A percentile compares a stretch with the other conserved stretches of the same genome.
phyloP scores from a whole-genome alignment of 1,284 basidiomycete species.

The Serendipita sp. region DNA sequence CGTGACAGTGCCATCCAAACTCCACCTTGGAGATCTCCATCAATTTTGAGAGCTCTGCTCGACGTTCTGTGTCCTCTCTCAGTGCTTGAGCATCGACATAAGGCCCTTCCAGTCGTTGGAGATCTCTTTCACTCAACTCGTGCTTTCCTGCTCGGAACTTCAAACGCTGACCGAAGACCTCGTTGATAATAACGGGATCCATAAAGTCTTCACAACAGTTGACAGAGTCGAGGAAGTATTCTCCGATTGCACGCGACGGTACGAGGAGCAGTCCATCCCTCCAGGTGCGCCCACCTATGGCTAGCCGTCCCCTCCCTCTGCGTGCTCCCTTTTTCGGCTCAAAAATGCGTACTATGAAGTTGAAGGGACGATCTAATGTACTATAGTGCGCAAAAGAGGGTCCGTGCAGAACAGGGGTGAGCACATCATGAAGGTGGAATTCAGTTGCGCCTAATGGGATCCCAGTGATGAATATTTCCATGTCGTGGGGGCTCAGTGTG shows the following conservation, averaged over 20 bases:
- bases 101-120: no score
- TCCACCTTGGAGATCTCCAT: neutral
- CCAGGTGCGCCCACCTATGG: no score
- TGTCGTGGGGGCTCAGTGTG: neutral
- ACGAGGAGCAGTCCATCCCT: no score
- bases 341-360: no score
- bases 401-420: neutral
- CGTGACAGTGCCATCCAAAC: neutral
- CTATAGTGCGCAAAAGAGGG: constrained; percentile 8
- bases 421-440: neutral
- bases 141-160: no score
- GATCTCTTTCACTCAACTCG: no score
- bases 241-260: no score
- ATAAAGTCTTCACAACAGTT: neutral
- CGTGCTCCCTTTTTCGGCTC: constrained; percentile 29
- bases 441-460: neutral
- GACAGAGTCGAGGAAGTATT: constrained; percentile 12
- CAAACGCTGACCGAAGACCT: no score
- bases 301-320: constrained; percentile 16
- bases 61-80: neutral
- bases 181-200: no score
- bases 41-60: neutral
- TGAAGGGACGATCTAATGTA: no score
- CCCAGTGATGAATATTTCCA: neutral
- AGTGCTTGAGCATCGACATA: neutral